Evolutionary conservation across 2,329 filamentous ascomycete genomes (phyloP).

Genomic region (Phaeosphaeriaceae sp.): DNA sequence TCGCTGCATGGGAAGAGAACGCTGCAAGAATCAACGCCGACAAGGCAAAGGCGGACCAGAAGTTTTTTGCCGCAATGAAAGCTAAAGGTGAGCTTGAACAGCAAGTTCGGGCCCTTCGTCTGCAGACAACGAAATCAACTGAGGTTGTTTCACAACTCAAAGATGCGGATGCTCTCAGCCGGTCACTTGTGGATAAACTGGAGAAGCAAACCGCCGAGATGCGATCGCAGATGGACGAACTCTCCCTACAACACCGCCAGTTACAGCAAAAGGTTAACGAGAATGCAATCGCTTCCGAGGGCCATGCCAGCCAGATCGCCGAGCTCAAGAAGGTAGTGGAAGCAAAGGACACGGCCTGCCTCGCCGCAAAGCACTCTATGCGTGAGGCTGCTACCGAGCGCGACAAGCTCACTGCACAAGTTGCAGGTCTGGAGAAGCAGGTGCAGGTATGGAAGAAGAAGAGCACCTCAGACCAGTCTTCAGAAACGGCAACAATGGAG

Average conservation of each 20-base stretch:
- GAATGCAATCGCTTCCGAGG: constrained; percentile 71
- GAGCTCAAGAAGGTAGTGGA: constrained; percentile 78
- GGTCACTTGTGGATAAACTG: constrained; percentile 77
- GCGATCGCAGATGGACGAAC: constrained; percentile 75
- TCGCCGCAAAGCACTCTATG: constrained; percentile 67
- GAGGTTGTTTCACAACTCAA: constrained; percentile 95
- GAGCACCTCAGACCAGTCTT: constrained; percentile 78
- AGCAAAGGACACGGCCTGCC: constrained; percentile 73
- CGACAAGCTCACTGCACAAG: constrained; percentile 77
- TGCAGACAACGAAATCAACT: constrained; percentile 86
- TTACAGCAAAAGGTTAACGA: constrained; percentile 76
- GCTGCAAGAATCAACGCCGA: constrained; percentile 77
- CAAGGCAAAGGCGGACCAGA: constrained; percentile 96
- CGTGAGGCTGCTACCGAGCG: constrained; percentile 72
- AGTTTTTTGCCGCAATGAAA: constrained; percentile 96
- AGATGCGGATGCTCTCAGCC: constrained; percentile 80
- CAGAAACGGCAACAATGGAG: constrained; percentile 83
- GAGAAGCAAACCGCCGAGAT: constrained; percentile 90
- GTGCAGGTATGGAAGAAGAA: constrained; percentile 86
- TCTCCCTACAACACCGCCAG: constrained; percentile 75
- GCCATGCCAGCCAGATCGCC: constrained; percentile 74
- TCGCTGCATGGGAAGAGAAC: constrained; percentile 77
- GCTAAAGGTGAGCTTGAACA: constrained; percentile 84
- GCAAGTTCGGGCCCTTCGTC: constrained; percentile 78
- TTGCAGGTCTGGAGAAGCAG: constrained; percentile 81